Conservation (phyloP, 345 rosid genomes). For the Populus davidiana region DNA sequence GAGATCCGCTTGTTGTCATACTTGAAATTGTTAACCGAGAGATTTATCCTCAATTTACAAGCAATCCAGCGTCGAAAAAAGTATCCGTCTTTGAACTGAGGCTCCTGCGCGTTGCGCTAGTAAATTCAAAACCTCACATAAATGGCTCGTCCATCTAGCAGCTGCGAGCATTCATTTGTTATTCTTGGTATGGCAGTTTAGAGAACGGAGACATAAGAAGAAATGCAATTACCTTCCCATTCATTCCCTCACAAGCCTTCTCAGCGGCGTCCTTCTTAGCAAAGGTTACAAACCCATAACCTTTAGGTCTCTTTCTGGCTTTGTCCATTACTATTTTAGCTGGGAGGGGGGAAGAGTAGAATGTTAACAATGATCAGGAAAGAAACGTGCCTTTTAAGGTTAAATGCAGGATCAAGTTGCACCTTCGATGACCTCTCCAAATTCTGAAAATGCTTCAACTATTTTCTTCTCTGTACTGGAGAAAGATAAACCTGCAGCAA, state of each 20-base stretch:
- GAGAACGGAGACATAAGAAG: background rate
- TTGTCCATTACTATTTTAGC: constrained; percentile 45
- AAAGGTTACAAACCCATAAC: constrained; percentile 58
- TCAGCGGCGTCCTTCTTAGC: constrained; percentile 41
- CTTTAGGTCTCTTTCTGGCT: constrained; percentile 44
- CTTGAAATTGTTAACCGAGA: too few relatives aligned
- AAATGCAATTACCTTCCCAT: constrained; percentile 49
- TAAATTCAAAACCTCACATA: background rate
- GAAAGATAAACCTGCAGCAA: constrained; percentile 46
- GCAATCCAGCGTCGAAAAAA: too few relatives aligned
- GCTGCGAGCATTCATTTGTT: constrained; percentile 35
- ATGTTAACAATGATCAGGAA: background rate
- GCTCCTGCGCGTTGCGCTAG: too few relatives aligned
- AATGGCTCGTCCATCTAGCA: constrained; percentile 48
- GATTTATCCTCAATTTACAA: too few relatives aligned
- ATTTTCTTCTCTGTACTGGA: constrained; percentile 43
- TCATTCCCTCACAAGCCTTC: constrained; percentile 48
- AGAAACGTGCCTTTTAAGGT: background rate
- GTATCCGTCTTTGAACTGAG: too few relatives aligned
- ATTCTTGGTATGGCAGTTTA: background rate
- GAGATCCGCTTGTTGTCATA: too few relatives aligned
- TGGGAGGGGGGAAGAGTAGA: constrained; percentile 24
- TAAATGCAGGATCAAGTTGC: constrained; percentile 6
- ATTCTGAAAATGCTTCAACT: constrained; percentile 52
- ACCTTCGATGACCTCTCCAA: constrained; percentile 55